These are phyloP conservation scores for Ogataea nitratoaversa DNA, from an alignment of 805 yeast genomes.

Conservation along the genomic window DNA sequence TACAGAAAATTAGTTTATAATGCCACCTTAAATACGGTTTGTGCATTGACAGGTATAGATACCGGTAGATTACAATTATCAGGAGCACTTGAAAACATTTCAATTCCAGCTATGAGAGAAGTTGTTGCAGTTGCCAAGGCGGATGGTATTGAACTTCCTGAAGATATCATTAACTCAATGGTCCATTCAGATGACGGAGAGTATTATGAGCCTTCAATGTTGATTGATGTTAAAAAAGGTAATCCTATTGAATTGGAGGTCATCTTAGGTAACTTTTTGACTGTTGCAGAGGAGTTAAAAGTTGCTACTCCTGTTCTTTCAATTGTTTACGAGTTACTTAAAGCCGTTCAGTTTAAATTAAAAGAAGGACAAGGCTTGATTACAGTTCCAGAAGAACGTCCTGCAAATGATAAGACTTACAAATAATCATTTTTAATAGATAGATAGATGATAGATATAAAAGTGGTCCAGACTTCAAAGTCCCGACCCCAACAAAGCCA, in stretches of 20 bases:
- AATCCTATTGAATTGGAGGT: slow-evolving; percentile 70
- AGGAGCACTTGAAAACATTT: slow-evolving; percentile 38
- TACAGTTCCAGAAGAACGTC: slow-evolving; percentile 33
- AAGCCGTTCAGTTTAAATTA: slow-evolving; percentile 55
- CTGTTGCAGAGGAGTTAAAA: slow-evolving; percentile 42
- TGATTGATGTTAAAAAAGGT: slow-evolving; percentile 56
- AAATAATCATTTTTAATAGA: no score
- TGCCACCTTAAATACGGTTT: slow-evolving; percentile 59
- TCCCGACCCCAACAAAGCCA: no score
- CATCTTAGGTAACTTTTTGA: slow-evolving; percentile 62
- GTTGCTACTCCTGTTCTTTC: slow-evolving; percentile 57
- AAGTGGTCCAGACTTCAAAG: no score
- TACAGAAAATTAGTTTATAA: slow-evolving; percentile 69
- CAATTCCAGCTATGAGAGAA: slow-evolving; percentile 65
- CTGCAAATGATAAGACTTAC: no score
- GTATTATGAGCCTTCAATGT: slow-evolving; percentile 67
- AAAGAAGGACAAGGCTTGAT: slow-evolving; percentile 52
- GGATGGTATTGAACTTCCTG: slow-evolving; percentile 55
- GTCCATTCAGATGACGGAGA: slow-evolving; percentile 54
- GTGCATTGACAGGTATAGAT: slow-evolving; percentile 57
- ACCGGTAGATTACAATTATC: slow-evolving; percentile 48
- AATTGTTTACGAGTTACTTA: slow-evolving; percentile 54
- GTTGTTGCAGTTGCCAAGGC: slow-evolving; percentile 62
- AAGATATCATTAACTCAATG: slow-evolving; percentile 42
- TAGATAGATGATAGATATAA: no score